Percentiles rank a stretch among this genome's conserved stretches.
Evolutionary conservation across 106 monocot species (phyloP).

Genomic region (Agapanthus africanus): DNA sequence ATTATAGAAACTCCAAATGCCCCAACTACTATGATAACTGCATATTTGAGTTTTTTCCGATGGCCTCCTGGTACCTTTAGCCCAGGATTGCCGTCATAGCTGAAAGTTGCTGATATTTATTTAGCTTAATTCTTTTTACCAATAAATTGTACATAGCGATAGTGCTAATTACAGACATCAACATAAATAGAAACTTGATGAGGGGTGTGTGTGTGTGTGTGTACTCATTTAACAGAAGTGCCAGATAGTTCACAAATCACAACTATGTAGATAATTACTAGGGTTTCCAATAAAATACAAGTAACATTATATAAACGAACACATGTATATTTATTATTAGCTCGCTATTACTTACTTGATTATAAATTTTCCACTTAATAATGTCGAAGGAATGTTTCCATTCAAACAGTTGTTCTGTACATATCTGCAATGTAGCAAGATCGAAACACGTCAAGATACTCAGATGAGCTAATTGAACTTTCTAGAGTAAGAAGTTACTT

Average conservation of each 20-base stretch:
- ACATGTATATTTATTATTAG: neutral
- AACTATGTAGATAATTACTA: no score
- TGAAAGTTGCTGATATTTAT: slow-evolving; percentile 7
- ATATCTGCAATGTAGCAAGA: slow-evolving; percentile 27
- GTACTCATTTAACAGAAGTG: no score
- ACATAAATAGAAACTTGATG: no score
- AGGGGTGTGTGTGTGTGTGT: no score
- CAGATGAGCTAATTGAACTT: neutral
- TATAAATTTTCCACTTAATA: slow-evolving; percentile 25
- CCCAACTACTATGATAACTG: slow-evolving; percentile 9
- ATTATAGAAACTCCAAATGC: slow-evolving; percentile 10
- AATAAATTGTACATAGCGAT: no score
- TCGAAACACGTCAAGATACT: neutral
- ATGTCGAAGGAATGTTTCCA: slow-evolving; percentile 28
- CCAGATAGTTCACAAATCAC: no score
- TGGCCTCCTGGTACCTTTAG: slow-evolving; percentile 4
- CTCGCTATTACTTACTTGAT: slow-evolving; percentile 24
- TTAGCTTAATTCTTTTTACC: neutral
- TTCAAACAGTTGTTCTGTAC: slow-evolving; percentile 40
- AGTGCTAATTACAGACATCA: no score
- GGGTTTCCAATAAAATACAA: no score
- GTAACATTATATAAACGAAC: no score
- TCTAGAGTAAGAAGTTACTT: neutral
- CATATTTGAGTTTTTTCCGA: slow-evolving; percentile 1
- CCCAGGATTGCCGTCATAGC: slow-evolving; percentile 24